These are phyloP conservation scores for Macrolepiota fuliginosa DNA, from an alignment of 768 basidiomycete genomes.

Conservation along the genomic window DNA sequence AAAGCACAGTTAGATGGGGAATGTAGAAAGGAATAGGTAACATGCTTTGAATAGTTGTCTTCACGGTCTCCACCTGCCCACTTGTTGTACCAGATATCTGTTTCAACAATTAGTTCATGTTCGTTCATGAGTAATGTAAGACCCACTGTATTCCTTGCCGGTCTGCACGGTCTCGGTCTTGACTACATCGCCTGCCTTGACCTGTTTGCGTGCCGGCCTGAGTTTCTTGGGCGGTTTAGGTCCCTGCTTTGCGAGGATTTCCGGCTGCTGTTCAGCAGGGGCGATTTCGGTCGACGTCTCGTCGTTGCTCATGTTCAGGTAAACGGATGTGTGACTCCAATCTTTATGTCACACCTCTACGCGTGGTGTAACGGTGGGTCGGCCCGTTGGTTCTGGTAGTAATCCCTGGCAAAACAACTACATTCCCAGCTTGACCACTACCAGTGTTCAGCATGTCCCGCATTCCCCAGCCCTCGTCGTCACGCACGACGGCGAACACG, in stretches of 20 bases:
- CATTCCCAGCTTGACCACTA: background rate
- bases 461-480: constrained; percentile 15
- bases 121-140: background rate
- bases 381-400: background rate
- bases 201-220: constrained; percentile 92
- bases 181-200: constrained; percentile 86
- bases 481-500: constrained; percentile 14
- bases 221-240: constrained; percentile 53
- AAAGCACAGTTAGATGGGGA: constrained; percentile 12
- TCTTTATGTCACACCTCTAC: background rate
- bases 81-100: constrained; percentile 98
- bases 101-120: constrained; percentile 10
- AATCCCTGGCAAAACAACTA: background rate
- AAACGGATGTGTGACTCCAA: background rate
- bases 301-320: constrained; percentile 10
- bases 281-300: constrained; percentile 8
- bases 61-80: constrained; percentile 99
- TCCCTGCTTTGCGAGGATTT: constrained; percentile 11
- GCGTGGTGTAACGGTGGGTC: background rate
- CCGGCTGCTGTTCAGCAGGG: constrained; percentile 1
- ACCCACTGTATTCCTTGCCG: constrained; percentile 94
- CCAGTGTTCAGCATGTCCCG: constrained; percentile 15
- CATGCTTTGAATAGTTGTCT: constrained; percentile 93
- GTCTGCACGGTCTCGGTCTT: constrained; percentile 88
- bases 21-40: background rate